Evolutionary conservation across 2,329 filamentous ascomycete species (phyloP).

Genomic region (Phyllosticta citribraziliensis): DNA sequence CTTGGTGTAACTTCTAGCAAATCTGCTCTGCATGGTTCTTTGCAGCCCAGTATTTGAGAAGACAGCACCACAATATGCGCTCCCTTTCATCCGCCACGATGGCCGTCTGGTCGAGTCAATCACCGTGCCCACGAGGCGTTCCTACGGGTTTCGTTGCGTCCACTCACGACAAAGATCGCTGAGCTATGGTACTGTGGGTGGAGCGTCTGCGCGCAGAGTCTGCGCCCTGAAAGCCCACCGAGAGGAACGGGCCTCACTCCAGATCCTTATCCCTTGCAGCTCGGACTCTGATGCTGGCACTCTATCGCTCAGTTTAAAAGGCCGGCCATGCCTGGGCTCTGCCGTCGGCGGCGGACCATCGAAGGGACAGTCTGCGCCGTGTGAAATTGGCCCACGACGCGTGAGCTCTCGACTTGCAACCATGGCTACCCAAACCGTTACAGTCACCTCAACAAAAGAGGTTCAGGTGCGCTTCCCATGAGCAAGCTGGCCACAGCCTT

Average conservation of each 20-base stretch:
- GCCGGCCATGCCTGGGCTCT: not conserved
- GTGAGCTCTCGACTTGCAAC: not conserved
- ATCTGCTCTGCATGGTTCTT: not conserved
- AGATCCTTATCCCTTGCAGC: not conserved
- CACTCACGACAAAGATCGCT: not conserved
- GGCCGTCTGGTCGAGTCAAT: not conserved
- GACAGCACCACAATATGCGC: not conserved
- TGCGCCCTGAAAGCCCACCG: not conserved
- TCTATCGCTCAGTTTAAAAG: not conserved
- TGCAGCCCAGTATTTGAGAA: not conserved
- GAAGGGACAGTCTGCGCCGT: not conserved
- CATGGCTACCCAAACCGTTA: not conserved
- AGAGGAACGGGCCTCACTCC: not conserved
- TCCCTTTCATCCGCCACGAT: not conserved
- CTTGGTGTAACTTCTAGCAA: not conserved
- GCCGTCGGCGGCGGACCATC: not conserved
- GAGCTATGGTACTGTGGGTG: not conserved
- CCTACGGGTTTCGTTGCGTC: not conserved
- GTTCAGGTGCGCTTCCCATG: not conserved
- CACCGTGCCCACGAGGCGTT: not conserved
- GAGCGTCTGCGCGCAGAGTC: not conserved
- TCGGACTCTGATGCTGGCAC: not conserved
- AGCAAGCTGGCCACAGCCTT: not conserved
- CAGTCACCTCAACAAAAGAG: not conserved
- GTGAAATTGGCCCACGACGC: not conserved